Evolutionary conservation across 2,329 filamentous ascomycete species (phyloP).

Genomic region (Teratosphaeria gauchensis): DNA sequence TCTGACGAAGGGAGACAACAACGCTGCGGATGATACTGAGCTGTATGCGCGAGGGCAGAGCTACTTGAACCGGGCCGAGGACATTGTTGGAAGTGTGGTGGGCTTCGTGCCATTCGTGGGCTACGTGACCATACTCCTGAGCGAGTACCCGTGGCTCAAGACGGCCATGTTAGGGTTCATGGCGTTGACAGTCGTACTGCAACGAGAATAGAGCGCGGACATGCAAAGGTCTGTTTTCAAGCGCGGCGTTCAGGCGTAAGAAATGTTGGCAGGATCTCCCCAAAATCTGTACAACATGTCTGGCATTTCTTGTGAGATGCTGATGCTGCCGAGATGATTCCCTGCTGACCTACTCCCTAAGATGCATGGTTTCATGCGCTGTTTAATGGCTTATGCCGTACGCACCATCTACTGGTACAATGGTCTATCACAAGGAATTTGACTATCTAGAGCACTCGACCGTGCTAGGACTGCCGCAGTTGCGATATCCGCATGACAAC

Average conservation of each 20-base stretch:
- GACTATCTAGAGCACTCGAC: too few species aligned
- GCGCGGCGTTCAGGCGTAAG: conserved; percentile 8
- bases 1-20: conserved; percentile 97
- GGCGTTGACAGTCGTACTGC: conserved; percentile 85
- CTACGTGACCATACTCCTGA: conserved; percentile 92
- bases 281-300: not conserved
- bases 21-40: conserved; percentile 84
- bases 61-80: conserved; percentile 66
- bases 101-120: conserved; percentile 91
- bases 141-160: conserved; percentile 95
- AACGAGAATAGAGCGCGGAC: conserved; percentile 58
- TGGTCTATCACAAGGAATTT: too few species aligned
- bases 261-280: not conserved
- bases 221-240: not conserved
- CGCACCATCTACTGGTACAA: too few species aligned
- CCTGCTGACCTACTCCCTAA: too few species aligned
- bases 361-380: too few species aligned
- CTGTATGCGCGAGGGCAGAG: conserved; percentile 79
- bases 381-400: too few species aligned
- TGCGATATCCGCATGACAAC: too few species aligned
- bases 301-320: not conserved
- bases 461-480: too few species aligned
- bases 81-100: conserved; percentile 87
- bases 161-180: conserved; percentile 89
- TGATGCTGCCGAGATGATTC: too few species aligned